Evolutionary conservation across 768 basidiomycete genomes (phyloP).

Genomic region (Suillus subaureus): DNA sequence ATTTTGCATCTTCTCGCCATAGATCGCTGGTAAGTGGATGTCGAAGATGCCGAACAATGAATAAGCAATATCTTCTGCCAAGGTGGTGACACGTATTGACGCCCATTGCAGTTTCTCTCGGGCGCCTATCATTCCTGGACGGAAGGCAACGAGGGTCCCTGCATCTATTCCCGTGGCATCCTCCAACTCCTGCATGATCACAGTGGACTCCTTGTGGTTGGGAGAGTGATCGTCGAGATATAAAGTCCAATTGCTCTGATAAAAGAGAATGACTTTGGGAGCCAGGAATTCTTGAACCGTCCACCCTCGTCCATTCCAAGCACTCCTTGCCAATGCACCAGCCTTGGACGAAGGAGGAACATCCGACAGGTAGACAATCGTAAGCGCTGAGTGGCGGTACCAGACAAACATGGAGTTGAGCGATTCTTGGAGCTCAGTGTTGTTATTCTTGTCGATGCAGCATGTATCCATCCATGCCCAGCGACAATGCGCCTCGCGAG

Average conservation of each 20-base stretch:
- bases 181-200: neutral
- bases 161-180: neutral
- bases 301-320: neutral
- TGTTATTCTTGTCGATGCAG: neutral
- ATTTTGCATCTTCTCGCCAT: neutral
- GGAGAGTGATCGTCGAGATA: neutral
- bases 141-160: neutral
- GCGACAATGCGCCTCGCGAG: neutral
- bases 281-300: neutral
- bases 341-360: neutral
- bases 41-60: neutral
- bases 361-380: neutral
- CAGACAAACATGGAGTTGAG: neutral
- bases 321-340: neutral
- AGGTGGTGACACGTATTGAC: neutral
- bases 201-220: neutral
- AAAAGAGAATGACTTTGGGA: neutral
- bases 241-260: neutral
- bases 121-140: neutral
- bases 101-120: neutral
- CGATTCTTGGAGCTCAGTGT: neutral
- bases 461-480: constrained; percentile 4
- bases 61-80: neutral
- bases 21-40: neutral
- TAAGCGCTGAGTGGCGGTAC: constrained; percentile 2